Base-by-base conservation (phyloP, 805 yeast species). In the Saccharomycopsis sp. region DNA sequence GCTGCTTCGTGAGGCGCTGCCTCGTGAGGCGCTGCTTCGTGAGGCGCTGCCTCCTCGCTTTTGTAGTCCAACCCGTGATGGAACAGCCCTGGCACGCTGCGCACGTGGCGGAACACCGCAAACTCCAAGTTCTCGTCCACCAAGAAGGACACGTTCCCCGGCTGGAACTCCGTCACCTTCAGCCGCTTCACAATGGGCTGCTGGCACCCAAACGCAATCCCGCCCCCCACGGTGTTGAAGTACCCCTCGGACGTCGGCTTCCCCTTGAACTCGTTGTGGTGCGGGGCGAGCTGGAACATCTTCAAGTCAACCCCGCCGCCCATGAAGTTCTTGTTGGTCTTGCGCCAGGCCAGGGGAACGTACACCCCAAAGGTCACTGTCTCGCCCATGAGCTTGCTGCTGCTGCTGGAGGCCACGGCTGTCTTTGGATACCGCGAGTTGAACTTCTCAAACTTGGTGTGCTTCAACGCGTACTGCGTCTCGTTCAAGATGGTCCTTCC, bases 71-170 rank as follows among this genome's bases (percentile, higher is more conserved):
- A 52, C 5, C 73, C 65, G 0, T 69, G 64, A 26, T 55, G 54
- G 38, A 65, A 69, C 7, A 64, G 56, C 5, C 38, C 46, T 4
- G 80, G 78, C 19, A 62, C 51, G 2, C 10, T n/a, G 0, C 78
- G 81, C 15, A 75, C 52, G 54, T 84, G 80, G 38, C 96, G 64
- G 53, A 89, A 86, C 1, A 75, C 75, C 0, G 80, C 95, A 61
- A 77, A 80, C 57, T 89, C 96, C 50, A 89, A 62, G 19, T 79
- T 71, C 6, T 79, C 69, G 45, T 88, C 96, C 2, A 89, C 58
- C 0, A 92, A 80, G 12, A 89, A 60, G 2, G 95, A 82, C 0
- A 85, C 81, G 52, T 77, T 80, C 0, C 95, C 96, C 0, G 88
- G 83, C 3, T 58, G 56, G 49, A 69, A 77, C 47, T 65, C 67